Evolutionary conservation across 2,329 filamentous ascomycete genomes (phyloP), one percentile per base, ranked within the genome.

Genomic region (Penicillium polonicum): DNA sequence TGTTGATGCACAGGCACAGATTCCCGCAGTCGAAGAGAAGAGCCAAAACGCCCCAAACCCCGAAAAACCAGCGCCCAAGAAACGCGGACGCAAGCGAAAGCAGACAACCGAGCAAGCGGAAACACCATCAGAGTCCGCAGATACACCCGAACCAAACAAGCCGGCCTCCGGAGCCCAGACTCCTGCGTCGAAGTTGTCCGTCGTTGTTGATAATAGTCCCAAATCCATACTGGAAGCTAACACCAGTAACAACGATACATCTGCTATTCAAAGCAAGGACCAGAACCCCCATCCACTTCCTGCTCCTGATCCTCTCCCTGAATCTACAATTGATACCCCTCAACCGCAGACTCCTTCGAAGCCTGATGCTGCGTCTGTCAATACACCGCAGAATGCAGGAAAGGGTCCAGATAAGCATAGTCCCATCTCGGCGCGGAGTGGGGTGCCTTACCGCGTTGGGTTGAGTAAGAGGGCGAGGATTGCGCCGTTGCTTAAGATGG

Each of bases 401-500:
- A 73, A 73, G 51, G 72, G 71, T 4, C 71, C 74, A 12, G 60
- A 66, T 15, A 77, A 74, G 56, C 76, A 78, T 51, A 78, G 75
- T 43, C 76, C 77, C 2, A 76, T 76, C 25, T 68, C 70, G 31
- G 69, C 67, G 43, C 74, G 70, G 44, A 71, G 70, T 52, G 76
- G 73, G 55, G 73, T 77, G 5, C 71, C 74, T 2, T 77, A 75
- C 48, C 74, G 80, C 0, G 79, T 83, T 5, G 80, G 80, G 2
- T 64, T 83, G 57, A 82, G 80, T 65, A 79, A 78, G 51, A 72
- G 70, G 55, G 78, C 78, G 23, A 70, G 77, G 27, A 82, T 82
- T 46, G 78, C 79, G 19, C 78, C 80, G 19, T 66, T 83, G 62
- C 65, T 82, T 55, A 78, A 77, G 59, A 67, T 79, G 43, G 72